Conservation (phyloP, 306 rosid genomes). For the barrel medic (Medicago truncatula) region MtrunA17r5.0-ANR NC_053049.1:37741001-37741500, state of each 20-base stretch:
- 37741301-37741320: neutral
- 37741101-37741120: neutral
- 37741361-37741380: neutral
- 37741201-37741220: neutral
- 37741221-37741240: neutral
- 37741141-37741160: neutral
- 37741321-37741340: neutral
- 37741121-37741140: neutral
- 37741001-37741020: neutral
- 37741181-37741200: neutral
- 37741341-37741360: neutral
- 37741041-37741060: neutral
- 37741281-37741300: neutral
- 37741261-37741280: neutral
- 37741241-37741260: neutral
- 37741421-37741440: too few species aligned
- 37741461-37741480: too few species aligned
- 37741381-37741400: too few species aligned
- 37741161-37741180: neutral
- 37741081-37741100: conserved; percentile 10
- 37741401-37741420: too few species aligned
- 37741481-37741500: too few species aligned
- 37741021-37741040: neutral
- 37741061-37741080: conserved; percentile 19
- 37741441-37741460: too few species aligned